Conservation (phyloP, 164 flowering plant genomes). For the Houttuynia cordata region DNA sequence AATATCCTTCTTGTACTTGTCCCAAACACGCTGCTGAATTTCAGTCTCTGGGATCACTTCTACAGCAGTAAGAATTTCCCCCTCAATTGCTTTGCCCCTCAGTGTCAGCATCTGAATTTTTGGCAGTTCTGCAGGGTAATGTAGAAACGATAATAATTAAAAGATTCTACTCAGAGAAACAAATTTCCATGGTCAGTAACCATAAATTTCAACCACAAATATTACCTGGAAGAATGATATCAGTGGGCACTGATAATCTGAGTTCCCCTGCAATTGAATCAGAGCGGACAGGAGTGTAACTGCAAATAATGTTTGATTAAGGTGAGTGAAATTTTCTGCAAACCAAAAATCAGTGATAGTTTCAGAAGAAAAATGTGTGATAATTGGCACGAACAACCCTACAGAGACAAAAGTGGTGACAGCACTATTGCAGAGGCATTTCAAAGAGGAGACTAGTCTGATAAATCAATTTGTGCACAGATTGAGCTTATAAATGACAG, state of each 20-base stretch:
- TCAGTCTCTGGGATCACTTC: conserved; percentile 75
- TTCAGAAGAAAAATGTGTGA: too few species aligned
- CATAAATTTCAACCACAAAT: neutral
- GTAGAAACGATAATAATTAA: neutral
- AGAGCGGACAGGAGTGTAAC: conserved; percentile 92
- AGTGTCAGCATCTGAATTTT: conserved; percentile 69
- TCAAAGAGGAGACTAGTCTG: too few species aligned
- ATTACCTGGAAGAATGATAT: conserved; percentile 75
- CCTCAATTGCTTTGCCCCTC: conserved; percentile 86
- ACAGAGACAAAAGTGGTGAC: too few species aligned
- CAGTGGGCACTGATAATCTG: conserved; percentile 68
- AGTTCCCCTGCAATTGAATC: conserved; percentile 90
- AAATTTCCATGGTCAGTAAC: neutral
- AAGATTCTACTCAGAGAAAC: neutral
- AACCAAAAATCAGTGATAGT: too few species aligned
- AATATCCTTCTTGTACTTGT: conserved; percentile 68
- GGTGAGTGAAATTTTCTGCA: neutral
- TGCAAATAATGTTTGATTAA: conserved; percentile 19
- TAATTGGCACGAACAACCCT: too few species aligned
- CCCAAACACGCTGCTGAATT: conserved; percentile 73
- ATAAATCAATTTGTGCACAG: too few species aligned
- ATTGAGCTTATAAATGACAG: too few species aligned
- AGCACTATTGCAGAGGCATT: too few species aligned
- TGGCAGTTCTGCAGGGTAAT: conserved; percentile 43
- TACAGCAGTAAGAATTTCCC: conserved; percentile 72